Base-by-base conservation (phyloP, 768 basidiomycete species). In the Gelatoporia subvermispora region DNA sequence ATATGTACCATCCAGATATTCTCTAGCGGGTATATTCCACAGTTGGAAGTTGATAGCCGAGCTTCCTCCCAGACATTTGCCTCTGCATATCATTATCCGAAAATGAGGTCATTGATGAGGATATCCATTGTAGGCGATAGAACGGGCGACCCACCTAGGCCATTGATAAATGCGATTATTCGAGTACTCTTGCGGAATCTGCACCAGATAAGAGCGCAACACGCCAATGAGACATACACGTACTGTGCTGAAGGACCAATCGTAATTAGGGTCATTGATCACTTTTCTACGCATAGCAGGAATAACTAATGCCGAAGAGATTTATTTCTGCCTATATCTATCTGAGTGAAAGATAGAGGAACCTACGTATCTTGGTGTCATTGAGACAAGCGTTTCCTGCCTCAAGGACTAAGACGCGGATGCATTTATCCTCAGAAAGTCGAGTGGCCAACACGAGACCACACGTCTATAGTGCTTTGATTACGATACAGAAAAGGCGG, bases 41-140 rank as follows among this genome's bases (percentile, higher is more conserved):
- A 55, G 56, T 16, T 61, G 58, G 52, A 73, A 72, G 51, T 79
- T 79, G 24, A 75, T 65, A 8, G 57, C 58, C 0, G 75, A 76
- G 43, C 62, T 70, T 5, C 77, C 76, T 5, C 77, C 62, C 5
- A 65, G 46, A 11, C 56, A 57, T 46, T 64, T 66, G 1, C 63
- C 65, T 39, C 62, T 43, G 45, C 36, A 41, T 17, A 24, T n/a
- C n/a, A n/a, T n/a, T n/a, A n/a, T n/a, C n/a, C n/a, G 3, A 15
- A 11, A 11, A 17, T 10, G 8, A 16, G 15, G 9, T 4, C 9
- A 2, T 15, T 17, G 22, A 18, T 22, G 5, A n/a, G n/a, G n/a
- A n/a, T 4, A n/a, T n/a, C 28, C 20, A 18, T 23, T 15, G 15
- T 22, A 3, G 8, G 11, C 8, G 2, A 31, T n/a, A 18, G 21